phyloP scores from a whole-genome alignment of 495 filamentous ascomycete species.

The Annulohypoxylon nitens region DNA sequence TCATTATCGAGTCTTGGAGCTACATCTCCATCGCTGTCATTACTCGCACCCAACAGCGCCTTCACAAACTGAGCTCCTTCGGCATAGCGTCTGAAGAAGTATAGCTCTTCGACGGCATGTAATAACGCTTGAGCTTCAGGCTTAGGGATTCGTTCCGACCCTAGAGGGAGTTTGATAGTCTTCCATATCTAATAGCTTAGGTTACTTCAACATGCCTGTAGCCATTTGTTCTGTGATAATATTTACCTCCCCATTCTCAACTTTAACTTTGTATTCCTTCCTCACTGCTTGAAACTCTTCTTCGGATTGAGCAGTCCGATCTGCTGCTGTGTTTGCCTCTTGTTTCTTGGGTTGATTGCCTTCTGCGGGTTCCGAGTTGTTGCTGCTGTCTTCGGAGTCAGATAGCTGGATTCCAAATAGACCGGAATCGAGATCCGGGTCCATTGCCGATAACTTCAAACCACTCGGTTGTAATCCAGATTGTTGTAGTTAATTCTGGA shows the following conservation, averaged over 20 bases:
- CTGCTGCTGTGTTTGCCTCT: constrained; percentile 42
- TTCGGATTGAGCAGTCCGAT: constrained; percentile 60
- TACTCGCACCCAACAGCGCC: constrained; percentile 49
- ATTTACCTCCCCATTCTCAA: constrained; percentile 63
- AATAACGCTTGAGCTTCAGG: constrained; percentile 61
- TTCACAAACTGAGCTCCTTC: constrained; percentile 57
- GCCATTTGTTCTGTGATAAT: background rate
- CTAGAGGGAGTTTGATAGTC: constrained; percentile 56
- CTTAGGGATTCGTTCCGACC: constrained; percentile 49
- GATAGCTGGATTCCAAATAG: constrained; percentile 58
- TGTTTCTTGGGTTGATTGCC: constrained; percentile 23
- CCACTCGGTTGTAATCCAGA: background rate
- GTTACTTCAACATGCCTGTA: background rate
- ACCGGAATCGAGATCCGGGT: constrained; percentile 49
- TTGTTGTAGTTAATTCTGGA: background rate
- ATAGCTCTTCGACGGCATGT: constrained; percentile 69
- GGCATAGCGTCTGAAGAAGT: constrained; percentile 63
- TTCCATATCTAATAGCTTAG: constrained; percentile 55
- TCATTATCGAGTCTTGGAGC: constrained; percentile 52
- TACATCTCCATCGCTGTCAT: constrained; percentile 16
- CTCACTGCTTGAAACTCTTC: constrained; percentile 57
- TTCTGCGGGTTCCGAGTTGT: constrained; percentile 25
- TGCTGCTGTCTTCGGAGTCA: constrained; percentile 50
- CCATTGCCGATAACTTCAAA: constrained; percentile 16
- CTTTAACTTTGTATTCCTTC: constrained; percentile 54